Base-by-base conservation (phyloP, 768 basidiomycete species). In the Mycena indigotica region DNA sequence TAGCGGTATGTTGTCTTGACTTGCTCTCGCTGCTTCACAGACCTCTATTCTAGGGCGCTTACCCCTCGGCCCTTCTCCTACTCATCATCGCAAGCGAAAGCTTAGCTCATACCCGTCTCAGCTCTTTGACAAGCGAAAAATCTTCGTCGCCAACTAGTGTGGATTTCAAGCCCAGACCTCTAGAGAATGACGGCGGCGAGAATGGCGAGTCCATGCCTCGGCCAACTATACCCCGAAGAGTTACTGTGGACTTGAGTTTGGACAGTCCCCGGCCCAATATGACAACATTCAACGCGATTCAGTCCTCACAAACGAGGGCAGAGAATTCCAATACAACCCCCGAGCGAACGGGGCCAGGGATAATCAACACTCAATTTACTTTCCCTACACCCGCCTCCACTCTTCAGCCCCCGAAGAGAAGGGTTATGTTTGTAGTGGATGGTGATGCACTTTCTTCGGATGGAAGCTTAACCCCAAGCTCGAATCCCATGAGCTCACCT, bases 41-140 rank as follows among this genome's bases (percentile, higher is more conserved):
- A 24, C n/a, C n/a, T n/a, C n/a, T n/a, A n/a, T 6, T 45, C 6
- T 32, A 57, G 56, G 51, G 53, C 39, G 50, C 50, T 15, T 57
- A 57, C 41, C 56, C 50, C 1, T 21, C 56, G 6, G 39, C 51
- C 8, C 26, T 57, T 12, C 17, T 57, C 15, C 50, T 57, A 17
- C 56, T 57, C 21, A 48, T 52, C 41, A 32, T 26, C 49, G 23
- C 28, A 6, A 30, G 39, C 13, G 46, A n/a, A 4, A 28, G n/a
- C 25, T 13, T 4, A 5, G 46, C 13, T 48, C 12, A 8, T 12
- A 25, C n/a, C n/a, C n/a, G n/a, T n/a, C n/a, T 13, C 46, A n/a
- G 6, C 23, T 24, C 46, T 13, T 13, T 48, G 12, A 24, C n/a
- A n/a, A n/a, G 8, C 24, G 46, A 48, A 28, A 48, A 48, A 13